These are phyloP conservation scores for Zygosaccharomyces gambellarensis DNA, from an alignment of 805 yeast genomes.

Conservation along the genomic window DNA sequence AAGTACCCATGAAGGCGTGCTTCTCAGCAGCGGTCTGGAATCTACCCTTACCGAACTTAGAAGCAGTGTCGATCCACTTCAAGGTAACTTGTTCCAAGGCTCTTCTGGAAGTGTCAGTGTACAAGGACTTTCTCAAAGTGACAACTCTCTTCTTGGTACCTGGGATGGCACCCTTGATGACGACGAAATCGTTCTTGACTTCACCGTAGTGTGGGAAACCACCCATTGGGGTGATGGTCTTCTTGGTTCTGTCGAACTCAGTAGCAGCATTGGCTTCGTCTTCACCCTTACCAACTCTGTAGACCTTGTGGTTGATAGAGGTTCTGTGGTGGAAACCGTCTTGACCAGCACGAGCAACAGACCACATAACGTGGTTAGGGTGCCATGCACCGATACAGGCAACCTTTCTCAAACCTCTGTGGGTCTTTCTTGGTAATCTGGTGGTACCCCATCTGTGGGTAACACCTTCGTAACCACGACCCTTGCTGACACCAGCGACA, in stretches of 20 bases:
- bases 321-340: constrained; percentile 99
- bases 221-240: constrained; percentile 99
- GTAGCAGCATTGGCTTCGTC: constrained; percentile 95
- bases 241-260: constrained; percentile 98
- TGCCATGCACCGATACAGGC: constrained; percentile 99
- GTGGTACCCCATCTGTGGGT: constrained; percentile 99
- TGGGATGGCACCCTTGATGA: constrained; percentile 98
- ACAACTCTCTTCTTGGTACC: constrained; percentile 99
- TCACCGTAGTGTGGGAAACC: constrained; percentile 99
- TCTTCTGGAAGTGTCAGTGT: constrained; percentile 96
- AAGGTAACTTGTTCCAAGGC: constrained; percentile 94
- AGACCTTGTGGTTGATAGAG: constrained; percentile 99
- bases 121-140: constrained; percentile 97
- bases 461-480: constrained; percentile 99
- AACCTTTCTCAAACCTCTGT: constrained; percentile 99
- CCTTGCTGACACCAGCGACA: constrained; percentile 99
- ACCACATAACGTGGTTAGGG: constrained; percentile 99
- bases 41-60: constrained; percentile 99
- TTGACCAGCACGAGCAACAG: constrained; percentile 99
- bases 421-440: constrained; percentile 99
- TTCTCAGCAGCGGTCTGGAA: constrained; percentile 99
- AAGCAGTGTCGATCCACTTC: constrained; percentile 99
- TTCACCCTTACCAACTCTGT: constrained; percentile 97
- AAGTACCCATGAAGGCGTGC: constrained; percentile 99
- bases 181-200: constrained; percentile 94